Base-by-base conservation (phyloP, 805 yeast species). In the Wickerhamiella cacticola region DNA sequence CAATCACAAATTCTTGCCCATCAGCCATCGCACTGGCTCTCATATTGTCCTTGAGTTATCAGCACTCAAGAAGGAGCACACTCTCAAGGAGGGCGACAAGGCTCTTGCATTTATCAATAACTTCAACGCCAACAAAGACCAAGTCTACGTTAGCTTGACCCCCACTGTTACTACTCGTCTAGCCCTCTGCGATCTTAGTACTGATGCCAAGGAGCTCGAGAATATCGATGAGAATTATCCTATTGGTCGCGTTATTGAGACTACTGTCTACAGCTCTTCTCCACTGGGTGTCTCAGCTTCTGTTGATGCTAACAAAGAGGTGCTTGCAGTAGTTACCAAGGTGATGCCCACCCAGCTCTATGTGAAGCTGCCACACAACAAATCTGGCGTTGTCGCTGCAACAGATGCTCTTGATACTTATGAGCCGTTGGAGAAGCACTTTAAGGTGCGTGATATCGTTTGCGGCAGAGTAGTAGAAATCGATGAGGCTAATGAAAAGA, bases 341-440 rank as follows among this genome's bases (percentile, higher is more conserved):
- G 73, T 82, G 2, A 67, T 72, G 46, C 80, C 76, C 10, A 70
- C 73, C 38, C 76, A 71, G 55, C 78, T 84, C 35, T 63, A 82
- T 54, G 80, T 85, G 38, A 82, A 81, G 52, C 64, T 86, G 40
- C 82, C 86, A n/a, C 70, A 71, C 28, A 71, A 69, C 41, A 68
- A 80, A 8, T 70, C 72, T 28, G 88, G 82, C 2, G 70, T 79
- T 48, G 72, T 92, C 2, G 78, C 73, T 58, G 74, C 81, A 45
- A 78, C 92, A 2, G 95, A 86, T 61, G 86, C 94, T 5, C 67
- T 82, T 54, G 75, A 79, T 58, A 81, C 81, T 59, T 84, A 75
- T 60, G 68, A 69, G 28, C 4, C 80, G 66, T 51, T 57, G 6
- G 42, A 36, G 12, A 25, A 40, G 2, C 31, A 42, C 3, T 57